Percentiles rank a stretch among this genome's conserved stretches.
Conservation (phyloP, 1,284 basidiomycete species). For the Cryptococcus sp. region DNA sequence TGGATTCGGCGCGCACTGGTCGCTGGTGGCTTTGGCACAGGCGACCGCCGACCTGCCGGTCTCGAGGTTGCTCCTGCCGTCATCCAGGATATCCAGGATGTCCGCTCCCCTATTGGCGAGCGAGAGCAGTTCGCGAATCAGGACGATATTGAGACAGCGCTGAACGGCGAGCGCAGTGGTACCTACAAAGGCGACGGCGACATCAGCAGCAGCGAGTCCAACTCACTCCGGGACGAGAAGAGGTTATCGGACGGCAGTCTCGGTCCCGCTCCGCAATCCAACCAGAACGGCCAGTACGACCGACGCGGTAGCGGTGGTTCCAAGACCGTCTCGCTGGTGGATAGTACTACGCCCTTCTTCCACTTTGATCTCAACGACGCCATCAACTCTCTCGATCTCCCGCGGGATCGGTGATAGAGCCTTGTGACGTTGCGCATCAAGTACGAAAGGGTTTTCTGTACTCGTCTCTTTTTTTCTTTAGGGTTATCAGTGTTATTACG, state of each 20-base stretch:
- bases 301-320: constrained; percentile 13
- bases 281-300: constrained; percentile 4
- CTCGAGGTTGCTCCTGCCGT: constrained; percentile 70
- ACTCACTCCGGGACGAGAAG: constrained; percentile 1
- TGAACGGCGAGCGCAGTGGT: neutral
- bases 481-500: neutral
- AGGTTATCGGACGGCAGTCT: neutral
- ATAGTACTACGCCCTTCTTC: constrained; percentile 52
- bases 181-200: neutral
- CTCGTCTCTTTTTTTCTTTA: neutral
- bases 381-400: constrained; percentile 35
- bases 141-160: constrained; percentile 18
- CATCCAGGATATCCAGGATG: constrained; percentile 56
- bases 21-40: constrained; percentile 78
- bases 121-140: constrained; percentile 18
- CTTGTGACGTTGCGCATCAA: neutral
- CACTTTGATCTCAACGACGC: constrained; percentile 54
- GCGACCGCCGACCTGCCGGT: constrained; percentile 52
- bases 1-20: constrained; percentile 90
- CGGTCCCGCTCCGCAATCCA: neutral
- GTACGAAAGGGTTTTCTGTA: neutral
- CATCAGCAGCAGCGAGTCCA: constrained; percentile 2
- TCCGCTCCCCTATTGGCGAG: constrained; percentile 23
- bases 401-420: constrained; percentile 6
- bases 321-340: constrained; percentile 35